Conservation (phyloP, 768 basidiomycete species). For the Russula vinacea region DNA sequence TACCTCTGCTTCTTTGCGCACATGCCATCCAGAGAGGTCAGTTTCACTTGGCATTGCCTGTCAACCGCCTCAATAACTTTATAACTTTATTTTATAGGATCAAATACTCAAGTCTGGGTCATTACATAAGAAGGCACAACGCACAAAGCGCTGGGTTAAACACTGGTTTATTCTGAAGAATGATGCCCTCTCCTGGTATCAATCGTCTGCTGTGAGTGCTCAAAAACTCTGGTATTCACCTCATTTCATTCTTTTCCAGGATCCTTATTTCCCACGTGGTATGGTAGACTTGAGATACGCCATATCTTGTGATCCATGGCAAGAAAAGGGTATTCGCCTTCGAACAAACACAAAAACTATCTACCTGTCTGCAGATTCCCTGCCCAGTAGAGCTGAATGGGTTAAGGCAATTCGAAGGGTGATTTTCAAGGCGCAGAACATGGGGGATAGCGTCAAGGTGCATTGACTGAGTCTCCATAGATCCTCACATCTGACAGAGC, state of each 20-base stretch:
- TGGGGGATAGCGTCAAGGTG: conserved; percentile 94
- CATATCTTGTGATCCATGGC: conserved; percentile 76
- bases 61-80: conserved; percentile 9
- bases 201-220: conserved; percentile 74
- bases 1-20: conserved; percentile 97
- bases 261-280: conserved; percentile 97
- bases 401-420: conserved; percentile 91
- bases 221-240: conserved; percentile 10
- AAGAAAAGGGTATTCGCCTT: conserved; percentile 77
- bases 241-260: conserved; percentile 45
- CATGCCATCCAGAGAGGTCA: conserved; percentile 84
- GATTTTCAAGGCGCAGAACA: conserved; percentile 94
- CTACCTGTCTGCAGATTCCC: conserved; percentile 69
- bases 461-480: conserved; percentile 16
- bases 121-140: conserved; percentile 80
- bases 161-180: conserved; percentile 98
- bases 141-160: conserved; percentile 89
- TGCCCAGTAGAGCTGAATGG: conserved; percentile 89
- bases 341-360: conserved; percentile 79
- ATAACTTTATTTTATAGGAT: conserved; percentile 51
- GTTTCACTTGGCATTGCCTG: conserved; percentile 22
- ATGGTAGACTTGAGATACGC: conserved; percentile 95
- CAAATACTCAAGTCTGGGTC: conserved; percentile 91
- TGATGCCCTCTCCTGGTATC: conserved; percentile 95
- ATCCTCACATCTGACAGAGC: conserved; percentile 4